phyloP scores from a whole-genome alignment of 2,329 filamentous ascomycete species.

The Diaporthe longicolla region DNA sequence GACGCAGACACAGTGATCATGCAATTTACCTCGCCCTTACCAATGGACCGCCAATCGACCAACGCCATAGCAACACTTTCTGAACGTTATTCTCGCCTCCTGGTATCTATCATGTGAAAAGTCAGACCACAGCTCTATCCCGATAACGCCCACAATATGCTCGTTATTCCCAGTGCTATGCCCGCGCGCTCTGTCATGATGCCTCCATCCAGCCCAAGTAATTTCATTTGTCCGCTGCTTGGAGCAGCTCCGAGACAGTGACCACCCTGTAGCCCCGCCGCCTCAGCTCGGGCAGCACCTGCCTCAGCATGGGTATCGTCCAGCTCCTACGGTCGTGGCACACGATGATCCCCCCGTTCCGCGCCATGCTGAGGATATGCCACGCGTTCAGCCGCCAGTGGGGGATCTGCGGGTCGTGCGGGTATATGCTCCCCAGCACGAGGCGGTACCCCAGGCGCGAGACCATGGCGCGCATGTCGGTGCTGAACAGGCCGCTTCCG shows the following conservation, averaged over 20 bases:
- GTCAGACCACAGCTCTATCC: constrained; percentile 16
- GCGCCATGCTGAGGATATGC: constrained; percentile 85
- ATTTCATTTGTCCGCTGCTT: constrained; percentile 45
- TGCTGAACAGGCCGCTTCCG: constrained; percentile 86
- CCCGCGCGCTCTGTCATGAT: neutral
- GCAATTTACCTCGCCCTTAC: constrained; percentile 11
- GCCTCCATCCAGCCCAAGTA: neutral
- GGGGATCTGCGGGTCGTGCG: constrained; percentile 89
- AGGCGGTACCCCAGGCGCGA: constrained; percentile 75
- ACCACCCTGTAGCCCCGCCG: constrained; percentile 79
- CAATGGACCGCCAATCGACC: neutral
- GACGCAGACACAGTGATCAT: neutral
- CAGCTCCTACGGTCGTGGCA: constrained; percentile 89
- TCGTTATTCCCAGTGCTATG: neutral
- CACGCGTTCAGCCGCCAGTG: constrained; percentile 78
- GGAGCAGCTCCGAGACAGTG: constrained; percentile 77
- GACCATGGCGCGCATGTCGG: constrained; percentile 75
- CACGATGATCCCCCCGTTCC: constrained; percentile 84
- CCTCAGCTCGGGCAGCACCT: constrained; percentile 79
- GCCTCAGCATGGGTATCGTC: constrained; percentile 83
- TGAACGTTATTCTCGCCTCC: neutral
- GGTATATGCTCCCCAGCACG: constrained; percentile 88
- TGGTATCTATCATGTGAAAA: constrained; percentile 7
- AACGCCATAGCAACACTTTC: neutral
- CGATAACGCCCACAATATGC: constrained; percentile 25